A percentile compares a stretch with the other conserved stretches of the same genome.
These are phyloP conservation scores for Candida sp. DNA, from an alignment of 1,139 yeast genomes.

Conservation along the genomic window DNA sequence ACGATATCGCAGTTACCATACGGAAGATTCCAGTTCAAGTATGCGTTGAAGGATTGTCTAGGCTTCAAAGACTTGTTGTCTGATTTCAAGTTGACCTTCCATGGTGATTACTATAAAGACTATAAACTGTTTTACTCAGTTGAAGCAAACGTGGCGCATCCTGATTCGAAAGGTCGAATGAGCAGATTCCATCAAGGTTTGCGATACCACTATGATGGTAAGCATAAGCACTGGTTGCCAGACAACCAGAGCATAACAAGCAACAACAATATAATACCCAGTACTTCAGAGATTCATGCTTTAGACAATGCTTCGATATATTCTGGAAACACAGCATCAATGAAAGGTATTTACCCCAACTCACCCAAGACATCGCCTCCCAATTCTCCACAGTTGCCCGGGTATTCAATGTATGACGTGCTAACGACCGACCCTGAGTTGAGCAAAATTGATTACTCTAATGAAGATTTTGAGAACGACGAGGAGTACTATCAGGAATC, in stretches of 20 bases:
- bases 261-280: constrained; percentile 17
- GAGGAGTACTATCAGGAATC: constrained; percentile 41
- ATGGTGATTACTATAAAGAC: constrained; percentile 75
- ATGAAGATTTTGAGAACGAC: constrained; percentile 46
- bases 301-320: constrained; percentile 33
- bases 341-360: constrained; percentile 33
- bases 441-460: constrained; percentile 24
- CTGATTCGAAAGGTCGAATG: constrained; percentile 66
- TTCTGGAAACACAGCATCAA: constrained; percentile 35
- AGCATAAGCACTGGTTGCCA: constrained; percentile 85
- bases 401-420: constrained; percentile 27
- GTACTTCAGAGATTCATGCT: constrained; percentile 34
- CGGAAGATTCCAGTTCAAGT: constrained; percentile 61
- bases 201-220: constrained; percentile 80
- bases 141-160: constrained; percentile 72
- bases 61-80: constrained; percentile 75
- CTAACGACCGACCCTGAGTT: constrained; percentile 28
- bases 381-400: constrained; percentile 17
- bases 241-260: constrained; percentile 21
- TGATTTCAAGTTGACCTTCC: constrained; percentile 76
- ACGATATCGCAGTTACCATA: constrained; percentile 63
- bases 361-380: constrained; percentile 35
- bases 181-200: constrained; percentile 84
- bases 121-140: constrained; percentile 85
- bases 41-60: constrained; percentile 77